Evolutionary conservation across 169 alveolate genomes (phyloP).

Genomic region (Cryptosporidium xiaoi): DNA sequence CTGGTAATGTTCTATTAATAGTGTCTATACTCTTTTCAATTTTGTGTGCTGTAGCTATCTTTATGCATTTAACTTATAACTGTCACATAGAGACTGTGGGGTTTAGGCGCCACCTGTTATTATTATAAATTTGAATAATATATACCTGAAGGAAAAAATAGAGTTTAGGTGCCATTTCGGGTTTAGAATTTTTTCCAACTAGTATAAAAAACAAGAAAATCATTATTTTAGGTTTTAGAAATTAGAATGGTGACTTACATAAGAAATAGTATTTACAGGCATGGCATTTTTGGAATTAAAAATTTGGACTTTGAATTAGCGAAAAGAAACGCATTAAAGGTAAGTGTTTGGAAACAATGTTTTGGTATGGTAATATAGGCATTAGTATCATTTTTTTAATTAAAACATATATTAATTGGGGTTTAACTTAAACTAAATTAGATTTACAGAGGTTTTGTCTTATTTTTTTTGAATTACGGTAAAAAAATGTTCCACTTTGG

Average conservation of each 20-base stretch:
- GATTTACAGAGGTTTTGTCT: constrained; percentile 21
- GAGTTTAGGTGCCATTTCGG: too few species aligned
- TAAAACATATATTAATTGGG: too few species aligned
- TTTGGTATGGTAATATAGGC: neutral
- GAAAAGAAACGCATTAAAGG: constrained; percentile 22
- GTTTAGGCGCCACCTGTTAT: constrained; percentile 12
- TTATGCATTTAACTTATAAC: neutral
- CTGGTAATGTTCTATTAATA: too few species aligned
- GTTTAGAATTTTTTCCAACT: too few species aligned
- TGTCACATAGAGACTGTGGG: constrained; percentile 67
- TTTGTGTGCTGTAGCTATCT: neutral
- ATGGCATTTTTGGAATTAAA: neutral
- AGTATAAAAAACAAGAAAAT: neutral
- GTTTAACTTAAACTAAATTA: constrained; percentile 4
- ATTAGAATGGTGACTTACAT: neutral
- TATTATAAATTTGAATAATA: neutral
- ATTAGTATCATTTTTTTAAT: too few species aligned
- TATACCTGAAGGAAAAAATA: too few species aligned
- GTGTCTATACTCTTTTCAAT: too few species aligned
- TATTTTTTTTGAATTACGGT: constrained; percentile 28
- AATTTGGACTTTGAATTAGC: neutral
- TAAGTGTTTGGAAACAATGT: constrained; percentile 1
- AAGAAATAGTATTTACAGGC: neutral
- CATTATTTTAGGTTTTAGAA: neutral
- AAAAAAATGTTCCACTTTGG: constrained; percentile 47